phyloP scores from a whole-genome alignment of 306 rosid genomes.

The Vigna radiata region DNA sequence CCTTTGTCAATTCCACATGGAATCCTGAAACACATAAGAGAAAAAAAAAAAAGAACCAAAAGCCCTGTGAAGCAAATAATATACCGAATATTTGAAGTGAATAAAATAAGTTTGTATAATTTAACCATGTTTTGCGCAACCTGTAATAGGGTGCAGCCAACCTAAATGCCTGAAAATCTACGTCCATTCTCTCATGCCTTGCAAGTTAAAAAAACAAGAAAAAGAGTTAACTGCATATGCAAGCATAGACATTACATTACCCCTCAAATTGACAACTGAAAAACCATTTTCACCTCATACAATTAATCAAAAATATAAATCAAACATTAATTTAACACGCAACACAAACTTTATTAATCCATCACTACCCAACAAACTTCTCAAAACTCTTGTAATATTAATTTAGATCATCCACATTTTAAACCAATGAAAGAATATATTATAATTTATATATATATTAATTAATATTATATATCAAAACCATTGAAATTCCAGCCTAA shows the following conservation, averaged over 20 bases:
- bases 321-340: slow-evolving; percentile 31
- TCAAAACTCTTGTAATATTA: neutral
- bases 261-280: slow-evolving; percentile 36
- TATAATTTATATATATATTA: slow-evolving; percentile 40
- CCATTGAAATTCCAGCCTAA: slow-evolving; percentile 48
- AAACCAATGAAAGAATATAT: slow-evolving; percentile 51
- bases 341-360: slow-evolving; percentile 2
- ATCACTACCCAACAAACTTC: slow-evolving; percentile 13
- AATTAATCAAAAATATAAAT: slow-evolving; percentile 42
- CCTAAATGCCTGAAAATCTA: slow-evolving; percentile 5
- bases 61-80: neutral
- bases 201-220: slow-evolving; percentile 25
- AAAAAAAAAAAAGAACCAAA: neutral
- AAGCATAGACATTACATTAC: slow-evolving; percentile 30
- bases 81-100: neutral
- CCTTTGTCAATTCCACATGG: slow-evolving; percentile 8
- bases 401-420: slow-evolving; percentile 28
- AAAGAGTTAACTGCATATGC: slow-evolving; percentile 9
- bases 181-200: neutral
- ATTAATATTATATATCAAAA: slow-evolving; percentile 30
- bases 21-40: neutral
- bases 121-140: neutral
- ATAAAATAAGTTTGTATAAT: slow-evolving; percentile 2
- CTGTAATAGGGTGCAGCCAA: no score
- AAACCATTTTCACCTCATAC: slow-evolving; percentile 31